Base-by-base conservation (phyloP, 2,329 filamentous ascomycete species). In the Lasiodiplodia citricola region DNA sequence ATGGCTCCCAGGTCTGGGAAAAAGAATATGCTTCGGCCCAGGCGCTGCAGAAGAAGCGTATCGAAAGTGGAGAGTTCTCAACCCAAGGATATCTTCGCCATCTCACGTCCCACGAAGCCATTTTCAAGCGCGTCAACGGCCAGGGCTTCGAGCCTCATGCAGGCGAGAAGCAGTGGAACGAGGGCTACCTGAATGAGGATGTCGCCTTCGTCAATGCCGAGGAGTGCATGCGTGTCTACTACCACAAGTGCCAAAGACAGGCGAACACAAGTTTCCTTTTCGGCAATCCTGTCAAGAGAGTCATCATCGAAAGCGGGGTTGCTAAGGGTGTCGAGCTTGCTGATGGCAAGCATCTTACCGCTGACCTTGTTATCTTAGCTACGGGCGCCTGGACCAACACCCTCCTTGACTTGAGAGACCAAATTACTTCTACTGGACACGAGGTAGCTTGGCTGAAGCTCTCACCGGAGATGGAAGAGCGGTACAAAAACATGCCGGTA, bases 331-430 rank as follows among this genome's bases (percentile, higher is more conserved):
- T 84, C 25, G 83, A 81, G 21, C 80, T 92, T 16, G 74, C 74
- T 1, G 80, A 87, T 70, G 85, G 84, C 1, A 78, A 78, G 4
- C 81, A 76, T 8, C 71, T 93, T 6, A 81, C 80, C 3, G 92
- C 91, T 1, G 91, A 93, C 68, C 84, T 97, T 6, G 90, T 92
- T 35, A 84, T 97, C 63, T 85, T 97, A 1, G 94, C 95, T 0
- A 89, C 94, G 0, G 95, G 95, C 14, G 94, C 95, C 5, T 98
- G 95, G 94, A 92, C 92, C 1, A 88, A 90, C 2, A 86, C 87
- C 0, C 85, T 97, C 21, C 82, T 97, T 67, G 92, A 97, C 78
- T 83, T 97, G 0, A 25, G 67, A 28, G 57, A 64, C n/a, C 67
- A 68, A 41, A 41, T 68, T 10, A 50, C 51, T 18, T 52, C 52